These are phyloP conservation scores for Macrolepiota fuliginosa DNA, from an alignment of 768 basidiomycete genomes.

Conservation along the genomic window DNA sequence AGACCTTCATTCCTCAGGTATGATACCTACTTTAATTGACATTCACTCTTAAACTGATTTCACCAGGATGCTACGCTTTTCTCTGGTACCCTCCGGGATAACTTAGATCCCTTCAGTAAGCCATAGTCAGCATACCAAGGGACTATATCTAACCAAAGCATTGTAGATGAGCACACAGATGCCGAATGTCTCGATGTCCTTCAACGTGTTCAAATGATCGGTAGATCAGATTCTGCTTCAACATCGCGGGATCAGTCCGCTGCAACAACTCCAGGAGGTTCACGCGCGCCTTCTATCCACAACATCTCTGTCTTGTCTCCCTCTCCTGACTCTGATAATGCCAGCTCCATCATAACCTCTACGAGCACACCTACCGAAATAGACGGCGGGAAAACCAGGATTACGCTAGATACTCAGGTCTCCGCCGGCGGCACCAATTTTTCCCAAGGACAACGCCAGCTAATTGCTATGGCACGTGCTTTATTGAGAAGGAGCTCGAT, in stretches of 20 bases:
- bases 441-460: slow-evolving; percentile 87
- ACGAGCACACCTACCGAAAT: slow-evolving; percentile 49
- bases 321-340: slow-evolving; percentile 18
- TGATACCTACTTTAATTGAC: slow-evolving; percentile 7
- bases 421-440: no score
- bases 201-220: slow-evolving; percentile 75
- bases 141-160: background rate
- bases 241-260: slow-evolving; percentile 49
- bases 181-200: slow-evolving; percentile 79
- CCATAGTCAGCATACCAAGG: slow-evolving; percentile 29
- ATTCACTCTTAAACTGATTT: slow-evolving; percentile 1
- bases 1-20: slow-evolving; percentile 79
- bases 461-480: slow-evolving; percentile 85
- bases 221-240: slow-evolving; percentile 42
- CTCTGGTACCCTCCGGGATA: no score
- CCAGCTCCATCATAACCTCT: slow-evolving; percentile 29
- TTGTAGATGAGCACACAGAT: slow-evolving; percentile 71
- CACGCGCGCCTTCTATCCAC: slow-evolving; percentile 40
- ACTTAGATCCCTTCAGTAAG: no score
- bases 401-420: slow-evolving; percentile 76
- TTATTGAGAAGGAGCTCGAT: slow-evolving; percentile 71
- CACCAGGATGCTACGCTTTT: slow-evolving; percentile 53
- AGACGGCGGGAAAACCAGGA: slow-evolving; percentile 47
- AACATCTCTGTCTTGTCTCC: slow-evolving; percentile 14
- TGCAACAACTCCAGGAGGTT: slow-evolving; percentile 43